Conservation (phyloP, 805 yeast genomes). For the Candida silvatica region DNA sequence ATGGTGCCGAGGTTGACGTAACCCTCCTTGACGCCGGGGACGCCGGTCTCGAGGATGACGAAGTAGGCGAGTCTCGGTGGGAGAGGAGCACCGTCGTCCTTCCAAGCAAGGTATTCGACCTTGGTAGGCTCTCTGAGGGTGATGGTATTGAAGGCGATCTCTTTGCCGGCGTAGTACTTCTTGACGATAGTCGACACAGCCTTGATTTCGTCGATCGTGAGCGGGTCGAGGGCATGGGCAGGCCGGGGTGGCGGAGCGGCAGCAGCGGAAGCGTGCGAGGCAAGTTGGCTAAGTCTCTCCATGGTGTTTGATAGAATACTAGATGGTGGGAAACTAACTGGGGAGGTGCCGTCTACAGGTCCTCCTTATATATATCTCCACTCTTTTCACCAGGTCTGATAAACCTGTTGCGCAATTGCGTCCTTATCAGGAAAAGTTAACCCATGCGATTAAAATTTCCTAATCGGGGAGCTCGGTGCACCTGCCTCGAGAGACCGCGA, state of each 20-base stretch:
- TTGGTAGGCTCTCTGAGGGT: conserved; percentile 68
- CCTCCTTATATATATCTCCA: no score
- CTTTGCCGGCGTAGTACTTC: conserved; percentile 34
- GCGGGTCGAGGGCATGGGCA: conserved; percentile 65
- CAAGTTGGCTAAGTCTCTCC: conserved; percentile 62
- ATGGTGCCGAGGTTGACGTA: conserved; percentile 47
- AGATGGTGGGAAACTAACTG: no score
- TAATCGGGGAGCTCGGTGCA: no score
- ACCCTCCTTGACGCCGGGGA: conserved; percentile 63
- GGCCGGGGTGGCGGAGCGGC: conserved; percentile 46
- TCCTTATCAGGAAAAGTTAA: no score
- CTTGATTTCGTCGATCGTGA: conserved; percentile 53
- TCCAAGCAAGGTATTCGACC: conserved; percentile 55
- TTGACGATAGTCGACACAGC: conserved; percentile 46
- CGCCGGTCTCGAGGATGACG: conserved; percentile 51
- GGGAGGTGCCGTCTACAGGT: no score
- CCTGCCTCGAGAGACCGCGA: no score
- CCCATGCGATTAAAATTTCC: no score
- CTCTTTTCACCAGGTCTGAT: no score
- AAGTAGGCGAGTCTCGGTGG: conserved; percentile 66
- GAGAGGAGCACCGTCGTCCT: conserved; percentile 45
- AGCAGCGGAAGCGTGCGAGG: conserved; percentile 52
- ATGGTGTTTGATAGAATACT: conserved; percentile 26
- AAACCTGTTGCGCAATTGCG: no score
- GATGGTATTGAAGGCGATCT: conserved; percentile 54